A percentile compares a stretch with the other conserved stretches of the same genome.
Evolutionary conservation across 495 filamentous ascomycete species (phyloP).

Genomic region (Choiromyces venosus): DNA sequence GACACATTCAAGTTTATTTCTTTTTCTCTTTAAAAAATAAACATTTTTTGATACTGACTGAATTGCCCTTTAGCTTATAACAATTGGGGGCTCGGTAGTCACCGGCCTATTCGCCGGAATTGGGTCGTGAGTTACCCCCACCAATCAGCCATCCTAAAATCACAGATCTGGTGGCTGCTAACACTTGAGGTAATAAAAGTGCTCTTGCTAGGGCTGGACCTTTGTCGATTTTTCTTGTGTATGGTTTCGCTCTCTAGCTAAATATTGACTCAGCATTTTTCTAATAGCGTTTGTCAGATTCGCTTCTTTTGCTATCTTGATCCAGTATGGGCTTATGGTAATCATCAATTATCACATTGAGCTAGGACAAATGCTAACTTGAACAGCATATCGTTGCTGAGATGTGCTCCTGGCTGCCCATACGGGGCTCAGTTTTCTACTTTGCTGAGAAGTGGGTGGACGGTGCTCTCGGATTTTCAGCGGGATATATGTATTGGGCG

Average conservation of each 20-base stretch:
- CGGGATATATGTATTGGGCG: constrained; percentile 61
- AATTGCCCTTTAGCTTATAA: constrained; percentile 57
- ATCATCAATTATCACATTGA: constrained; percentile 45
- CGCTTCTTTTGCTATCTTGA: constrained; percentile 59
- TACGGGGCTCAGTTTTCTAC: constrained; percentile 68
- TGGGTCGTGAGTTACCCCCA: constrained; percentile 42
- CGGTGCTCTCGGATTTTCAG: constrained; percentile 67
- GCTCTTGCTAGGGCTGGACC: constrained; percentile 60
- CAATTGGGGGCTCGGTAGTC: constrained; percentile 65
- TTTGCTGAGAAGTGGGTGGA: constrained; percentile 70
- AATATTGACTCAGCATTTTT: constrained; percentile 42
- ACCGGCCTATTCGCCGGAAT: constrained; percentile 72
- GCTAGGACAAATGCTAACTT: constrained; percentile 30
- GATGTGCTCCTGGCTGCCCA: constrained; percentile 69
- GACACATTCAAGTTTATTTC: background rate
- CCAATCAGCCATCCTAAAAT: background rate
- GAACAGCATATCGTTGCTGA: constrained; percentile 49
- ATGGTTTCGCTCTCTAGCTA: constrained; percentile 32
- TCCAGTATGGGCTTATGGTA: constrained; percentile 38
- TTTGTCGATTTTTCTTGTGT: constrained; percentile 62
- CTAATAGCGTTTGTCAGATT: constrained; percentile 55
- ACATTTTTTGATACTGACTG: background rate
- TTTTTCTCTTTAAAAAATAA: background rate
- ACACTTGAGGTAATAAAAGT: constrained; percentile 17
- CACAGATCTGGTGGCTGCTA: background rate